These are phyloP conservation scores for Thalassiosira mediterranea DNA, from an alignment of 352 stramenopile genomes.

Conservation along the genomic window DNA sequence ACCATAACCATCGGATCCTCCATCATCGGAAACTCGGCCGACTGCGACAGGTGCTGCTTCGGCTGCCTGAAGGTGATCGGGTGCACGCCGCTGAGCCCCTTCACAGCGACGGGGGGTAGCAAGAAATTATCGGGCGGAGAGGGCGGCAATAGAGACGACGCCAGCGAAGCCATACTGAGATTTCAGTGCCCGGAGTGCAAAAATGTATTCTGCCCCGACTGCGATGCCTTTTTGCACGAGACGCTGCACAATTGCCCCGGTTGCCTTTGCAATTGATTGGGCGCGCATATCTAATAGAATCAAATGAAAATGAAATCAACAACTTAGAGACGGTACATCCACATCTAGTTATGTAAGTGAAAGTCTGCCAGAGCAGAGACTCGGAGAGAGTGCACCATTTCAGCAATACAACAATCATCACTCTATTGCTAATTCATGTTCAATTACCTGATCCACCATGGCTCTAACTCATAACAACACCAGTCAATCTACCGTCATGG, in stretches of 20 bases:
- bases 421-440: no score
- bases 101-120: no score
- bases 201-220: conserved; percentile 94
- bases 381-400: no score
- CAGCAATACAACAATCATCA: no score
- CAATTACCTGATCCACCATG: no score
- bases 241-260: conserved; percentile 98
- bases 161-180: conserved; percentile 51
- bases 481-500: no score
- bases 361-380: no score
- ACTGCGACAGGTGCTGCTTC: conserved; percentile 66
- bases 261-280: no score
- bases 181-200: conserved; percentile 89
- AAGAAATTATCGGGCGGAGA: conserved; percentile 38
- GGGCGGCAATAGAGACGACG: conserved; percentile 23
- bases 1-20: conserved; percentile 56
- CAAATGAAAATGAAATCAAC: no score
- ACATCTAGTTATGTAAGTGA: no score
- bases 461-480: no score
- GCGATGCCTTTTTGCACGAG: conserved; percentile 97
- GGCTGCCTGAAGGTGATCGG: conserved; percentile 64
- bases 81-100: conserved; percentile 47
- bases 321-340: no score
- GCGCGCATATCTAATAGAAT: conserved; percentile 21
- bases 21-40: conserved; percentile 49